Conservation (phyloP, 257 asterid species). For the Capsicum rhomboideum region DNA sequence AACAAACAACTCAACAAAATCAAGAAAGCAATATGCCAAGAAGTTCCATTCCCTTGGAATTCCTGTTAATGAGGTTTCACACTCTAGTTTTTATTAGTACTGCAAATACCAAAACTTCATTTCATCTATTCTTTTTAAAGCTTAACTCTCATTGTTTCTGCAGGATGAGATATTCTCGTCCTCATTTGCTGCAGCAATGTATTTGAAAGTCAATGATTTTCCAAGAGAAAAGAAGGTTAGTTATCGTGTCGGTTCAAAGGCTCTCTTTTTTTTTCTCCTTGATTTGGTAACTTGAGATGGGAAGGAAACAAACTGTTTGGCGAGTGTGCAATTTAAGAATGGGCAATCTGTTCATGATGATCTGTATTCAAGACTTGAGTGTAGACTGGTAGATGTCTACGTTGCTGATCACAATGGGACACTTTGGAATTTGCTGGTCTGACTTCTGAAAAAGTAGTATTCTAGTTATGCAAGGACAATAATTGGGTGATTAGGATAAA, state of each 20-base stretch:
- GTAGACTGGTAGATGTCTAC: neutral
- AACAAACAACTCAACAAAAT: slow-evolving; percentile 89
- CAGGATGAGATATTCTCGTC: slow-evolving; percentile 94
- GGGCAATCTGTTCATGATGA: neutral
- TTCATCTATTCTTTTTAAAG: neutral
- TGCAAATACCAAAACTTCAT: neutral
- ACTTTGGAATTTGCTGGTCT: neutral
- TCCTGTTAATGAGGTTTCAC: slow-evolving; percentile 62
- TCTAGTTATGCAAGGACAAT: neutral
- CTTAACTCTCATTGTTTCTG: slow-evolving; percentile 1
- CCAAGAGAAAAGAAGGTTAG: slow-evolving; percentile 80
- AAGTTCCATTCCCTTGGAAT: slow-evolving; percentile 79
- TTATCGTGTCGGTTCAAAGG: neutral
- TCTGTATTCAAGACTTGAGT: neutral
- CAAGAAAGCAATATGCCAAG: slow-evolving; percentile 62
- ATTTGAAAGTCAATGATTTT: slow-evolving; percentile 61
- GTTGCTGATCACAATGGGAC: neutral
- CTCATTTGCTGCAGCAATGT: slow-evolving; percentile 96
- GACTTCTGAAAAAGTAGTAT: neutral
- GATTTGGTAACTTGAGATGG: neutral
- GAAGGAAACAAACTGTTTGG: neutral
- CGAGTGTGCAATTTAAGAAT: neutral
- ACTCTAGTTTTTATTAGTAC: neutral
- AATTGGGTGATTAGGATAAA: neutral
- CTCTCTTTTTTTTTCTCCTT: neutral